phyloP scores from a whole-genome alignment of 768 basidiomycete species.

The Mrakia frigida region DNA sequence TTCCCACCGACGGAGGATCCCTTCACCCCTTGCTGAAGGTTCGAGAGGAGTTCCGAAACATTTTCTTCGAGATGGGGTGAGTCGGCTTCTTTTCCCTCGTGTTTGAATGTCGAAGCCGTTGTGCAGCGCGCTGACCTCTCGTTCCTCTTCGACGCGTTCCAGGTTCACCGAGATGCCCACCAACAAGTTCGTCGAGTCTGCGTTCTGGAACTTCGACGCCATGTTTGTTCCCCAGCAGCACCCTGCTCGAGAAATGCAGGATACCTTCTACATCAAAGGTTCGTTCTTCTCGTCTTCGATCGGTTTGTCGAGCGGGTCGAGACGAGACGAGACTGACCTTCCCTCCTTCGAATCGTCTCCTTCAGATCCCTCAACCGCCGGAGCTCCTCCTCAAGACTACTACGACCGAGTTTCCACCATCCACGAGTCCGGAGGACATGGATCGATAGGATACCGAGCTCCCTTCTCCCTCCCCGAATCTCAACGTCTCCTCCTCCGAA shows the following conservation, averaged over 20 bases:
- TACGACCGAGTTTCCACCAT: conserved; percentile 76
- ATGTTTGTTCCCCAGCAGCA: conserved; percentile 98
- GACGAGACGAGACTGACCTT: background rate
- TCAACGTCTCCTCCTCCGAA: conserved; percentile 82
- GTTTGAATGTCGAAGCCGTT: background rate
- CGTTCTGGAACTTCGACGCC: conserved; percentile 99
- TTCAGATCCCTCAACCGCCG: conserved; percentile 70
- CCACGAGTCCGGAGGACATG: conserved; percentile 76
- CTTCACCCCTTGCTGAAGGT: conserved; percentile 96
- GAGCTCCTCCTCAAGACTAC: conserved; percentile 71
- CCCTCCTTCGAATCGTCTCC: background rate
- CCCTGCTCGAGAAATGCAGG: conserved; percentile 93
- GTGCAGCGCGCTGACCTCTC: background rate
- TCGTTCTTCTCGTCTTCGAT: conserved; percentile 30
- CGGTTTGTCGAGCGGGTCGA: background rate
- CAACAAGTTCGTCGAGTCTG: conserved; percentile 88
- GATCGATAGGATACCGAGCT: conserved; percentile 92
- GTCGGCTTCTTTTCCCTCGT: conserved; percentile 35
- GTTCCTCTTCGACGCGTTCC: conserved; percentile 19
- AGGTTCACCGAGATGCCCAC: conserved; percentile 99
- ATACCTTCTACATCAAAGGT: conserved; percentile 98
- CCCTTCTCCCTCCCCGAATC: conserved; percentile 94
- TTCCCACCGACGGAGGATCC: conserved; percentile 81
- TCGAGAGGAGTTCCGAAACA: conserved; percentile 91
- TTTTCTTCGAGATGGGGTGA: conserved; percentile 99